Conservation (phyloP, 2,329 filamentous ascomycete genomes). For the Alternaria sp. region DNA sequence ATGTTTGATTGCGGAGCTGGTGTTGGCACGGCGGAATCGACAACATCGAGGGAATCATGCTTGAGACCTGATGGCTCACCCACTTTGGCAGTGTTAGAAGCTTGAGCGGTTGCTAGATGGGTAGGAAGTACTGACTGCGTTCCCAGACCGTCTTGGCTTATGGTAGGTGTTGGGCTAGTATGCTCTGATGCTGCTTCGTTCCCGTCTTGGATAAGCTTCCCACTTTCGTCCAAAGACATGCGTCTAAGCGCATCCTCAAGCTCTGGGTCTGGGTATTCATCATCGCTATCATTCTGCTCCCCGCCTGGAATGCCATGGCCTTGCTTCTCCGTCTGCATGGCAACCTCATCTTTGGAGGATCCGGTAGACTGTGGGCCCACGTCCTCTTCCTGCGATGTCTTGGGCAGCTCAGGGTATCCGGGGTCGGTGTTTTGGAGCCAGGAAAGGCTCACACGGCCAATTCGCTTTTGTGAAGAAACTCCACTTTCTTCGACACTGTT, state of each 20-base stretch:
- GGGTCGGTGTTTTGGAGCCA: conserved; percentile 21
- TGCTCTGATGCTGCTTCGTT: background rate
- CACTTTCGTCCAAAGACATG: conserved; percentile 21
- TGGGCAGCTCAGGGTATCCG: conserved; percentile 20
- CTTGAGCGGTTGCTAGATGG: background rate
- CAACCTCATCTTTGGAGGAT: background rate
- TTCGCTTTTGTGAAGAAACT: conserved; percentile 3
- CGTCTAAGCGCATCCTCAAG: conserved; percentile 30
- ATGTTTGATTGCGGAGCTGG: background rate
- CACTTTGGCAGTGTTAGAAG: background rate
- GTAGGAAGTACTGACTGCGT: background rate
- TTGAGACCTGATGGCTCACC: background rate
- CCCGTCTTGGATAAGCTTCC: conserved; percentile 11
- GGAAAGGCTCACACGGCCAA: conserved; percentile 32
- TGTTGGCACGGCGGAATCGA: background rate
- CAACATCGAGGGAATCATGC: background rate
- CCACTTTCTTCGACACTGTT: background rate
- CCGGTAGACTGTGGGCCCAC: background rate
- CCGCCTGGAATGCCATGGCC: background rate
- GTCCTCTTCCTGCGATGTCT: background rate
- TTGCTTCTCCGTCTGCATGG: background rate
- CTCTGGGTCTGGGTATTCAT: conserved; percentile 36
- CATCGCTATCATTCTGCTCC: background rate
- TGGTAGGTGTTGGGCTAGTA: background rate
- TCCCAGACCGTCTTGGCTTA: background rate